Evolutionary conservation across 345 rosid species (phyloP).

Genomic region (Pseudoturritis turrita): DNA sequence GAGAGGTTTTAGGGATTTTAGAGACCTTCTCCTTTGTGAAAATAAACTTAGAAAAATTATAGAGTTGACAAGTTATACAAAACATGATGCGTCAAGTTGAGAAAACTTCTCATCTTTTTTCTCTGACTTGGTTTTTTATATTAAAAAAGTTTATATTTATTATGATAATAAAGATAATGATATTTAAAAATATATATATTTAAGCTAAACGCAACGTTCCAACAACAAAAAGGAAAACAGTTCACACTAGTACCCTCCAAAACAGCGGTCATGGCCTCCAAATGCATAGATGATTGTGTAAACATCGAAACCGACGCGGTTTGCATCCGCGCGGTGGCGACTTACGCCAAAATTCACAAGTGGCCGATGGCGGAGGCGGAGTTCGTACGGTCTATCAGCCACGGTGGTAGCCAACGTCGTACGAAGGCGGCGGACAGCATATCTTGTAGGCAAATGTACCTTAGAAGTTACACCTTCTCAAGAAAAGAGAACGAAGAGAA

Average conservation of each 20-base stretch:
- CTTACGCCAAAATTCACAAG: slow-evolving; percentile 57
- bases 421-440: slow-evolving; percentile 48
- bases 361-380: slow-evolving; percentile 65
- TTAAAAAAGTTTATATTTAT: not conserved
- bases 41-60: not conserved
- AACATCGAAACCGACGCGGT: slow-evolving; percentile 44
- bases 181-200: not conserved
- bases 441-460: slow-evolving; percentile 72
- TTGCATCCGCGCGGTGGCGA: slow-evolving; percentile 37
- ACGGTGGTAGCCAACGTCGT: not conserved
- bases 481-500: slow-evolving; percentile 26
- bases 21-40: not conserved
- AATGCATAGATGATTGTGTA: slow-evolving; percentile 58
- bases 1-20: not conserved
- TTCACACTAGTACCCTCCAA: not conserved
- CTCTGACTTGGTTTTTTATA: slow-evolving; percentile 3
- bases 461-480: slow-evolving; percentile 72
- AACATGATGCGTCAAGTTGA: not conserved
- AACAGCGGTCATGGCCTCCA: slow-evolving; percentile 43
- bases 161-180: not conserved
- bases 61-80: not conserved
- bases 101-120: slow-evolving; percentile 5
- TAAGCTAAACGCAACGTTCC: not conserved
- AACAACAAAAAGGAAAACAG: not conserved
- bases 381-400: slow-evolving; percentile 42